These are phyloP conservation scores for Thelonectria rubi DNA, from an alignment of 2,329 filamentous ascomycete species.

Conservation along the genomic window DNA sequence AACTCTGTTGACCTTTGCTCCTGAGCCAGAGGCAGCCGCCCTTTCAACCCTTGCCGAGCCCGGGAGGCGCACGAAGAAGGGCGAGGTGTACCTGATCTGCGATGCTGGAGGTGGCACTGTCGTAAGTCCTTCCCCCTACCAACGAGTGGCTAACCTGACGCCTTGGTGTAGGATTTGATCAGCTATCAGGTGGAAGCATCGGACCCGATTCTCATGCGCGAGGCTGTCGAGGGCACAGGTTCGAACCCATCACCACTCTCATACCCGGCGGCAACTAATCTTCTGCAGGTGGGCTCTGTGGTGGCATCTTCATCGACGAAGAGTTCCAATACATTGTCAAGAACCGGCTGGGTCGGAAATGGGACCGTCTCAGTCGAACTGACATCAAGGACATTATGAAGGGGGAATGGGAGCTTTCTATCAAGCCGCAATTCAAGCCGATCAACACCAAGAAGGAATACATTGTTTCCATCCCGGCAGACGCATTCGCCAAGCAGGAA, in stretches of 20 bases:
- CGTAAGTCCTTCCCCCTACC: background rate
- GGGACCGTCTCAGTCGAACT: slow-evolving; percentile 10
- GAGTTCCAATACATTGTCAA: slow-evolving; percentile 10
- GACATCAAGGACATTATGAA: slow-evolving; percentile 24
- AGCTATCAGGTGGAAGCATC: slow-evolving; percentile 14
- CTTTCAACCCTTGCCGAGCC: slow-evolving; percentile 11
- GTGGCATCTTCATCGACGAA: slow-evolving; percentile 27
- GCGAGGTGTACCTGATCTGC: slow-evolving; percentile 24
- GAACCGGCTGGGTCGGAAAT: slow-evolving; percentile 8
- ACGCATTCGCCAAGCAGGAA: slow-evolving; percentile 6
- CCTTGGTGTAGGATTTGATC: slow-evolving; percentile 15
- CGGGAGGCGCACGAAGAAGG: slow-evolving; percentile 2
- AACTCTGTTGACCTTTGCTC: slow-evolving; percentile 15
- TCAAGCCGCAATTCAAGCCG: slow-evolving; percentile 22
- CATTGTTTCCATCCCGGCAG: slow-evolving; percentile 19
- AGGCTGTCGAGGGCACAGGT: slow-evolving; percentile 24
- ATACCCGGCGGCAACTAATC: background rate
- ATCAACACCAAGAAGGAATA: slow-evolving; percentile 21
- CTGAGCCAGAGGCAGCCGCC: slow-evolving; percentile 19
- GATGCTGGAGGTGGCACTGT: slow-evolving; percentile 27
- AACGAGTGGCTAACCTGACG: background rate
- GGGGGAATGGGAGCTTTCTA: slow-evolving; percentile 22
- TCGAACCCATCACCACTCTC: background rate
- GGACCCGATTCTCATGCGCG: slow-evolving; percentile 18
- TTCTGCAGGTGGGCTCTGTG: slow-evolving; percentile 20